Percentiles rank a stretch among this genome's conserved stretches.
Evolutionary conservation across 148 eudicot genomes (phyloP).

Genomic region (Euryodendron excelsum): DNA sequence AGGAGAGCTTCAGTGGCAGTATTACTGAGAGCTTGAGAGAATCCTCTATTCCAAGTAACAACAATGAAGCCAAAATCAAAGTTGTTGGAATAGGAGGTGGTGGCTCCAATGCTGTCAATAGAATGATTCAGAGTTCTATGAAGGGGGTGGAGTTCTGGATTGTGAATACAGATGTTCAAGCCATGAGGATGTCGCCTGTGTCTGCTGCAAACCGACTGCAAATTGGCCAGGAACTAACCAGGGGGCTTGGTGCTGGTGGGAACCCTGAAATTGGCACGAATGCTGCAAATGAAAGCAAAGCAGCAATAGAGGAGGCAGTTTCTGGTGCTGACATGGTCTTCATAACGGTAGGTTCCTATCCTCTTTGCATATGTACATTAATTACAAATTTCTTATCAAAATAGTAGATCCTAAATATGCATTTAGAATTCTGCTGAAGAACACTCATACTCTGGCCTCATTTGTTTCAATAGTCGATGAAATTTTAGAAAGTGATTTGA

Average conservation of each 20-base stretch:
- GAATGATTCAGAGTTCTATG: conserved; percentile 87
- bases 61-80: conserved; percentile 77
- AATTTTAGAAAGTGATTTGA: background rate
- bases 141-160: conserved; percentile 94
- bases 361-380: background rate
- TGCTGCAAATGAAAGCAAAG: conserved; percentile 87
- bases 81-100: conserved; percentile 95
- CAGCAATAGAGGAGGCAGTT: conserved; percentile 71
- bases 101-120: conserved; percentile 88
- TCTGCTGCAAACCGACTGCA: conserved; percentile 65
- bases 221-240: conserved; percentile 82
- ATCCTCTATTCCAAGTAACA: conserved; percentile 25
- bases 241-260: conserved; percentile 95
- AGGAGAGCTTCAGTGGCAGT: conserved; percentile 9
- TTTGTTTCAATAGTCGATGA: background rate
- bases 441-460: background rate
- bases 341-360: conserved; percentile 58
- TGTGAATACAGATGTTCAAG: conserved; percentile 87
- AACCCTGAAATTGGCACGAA: conserved; percentile 84
- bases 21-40: conserved; percentile 16
- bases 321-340: conserved; percentile 91
- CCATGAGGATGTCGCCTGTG: conserved; percentile 87
- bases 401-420: background rate
- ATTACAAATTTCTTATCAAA: background rate
- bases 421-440: background rate